These are phyloP conservation scores for Canna indica DNA, from an alignment of 176 grass and related monocot species.

Conservation along the genomic window DNA sequence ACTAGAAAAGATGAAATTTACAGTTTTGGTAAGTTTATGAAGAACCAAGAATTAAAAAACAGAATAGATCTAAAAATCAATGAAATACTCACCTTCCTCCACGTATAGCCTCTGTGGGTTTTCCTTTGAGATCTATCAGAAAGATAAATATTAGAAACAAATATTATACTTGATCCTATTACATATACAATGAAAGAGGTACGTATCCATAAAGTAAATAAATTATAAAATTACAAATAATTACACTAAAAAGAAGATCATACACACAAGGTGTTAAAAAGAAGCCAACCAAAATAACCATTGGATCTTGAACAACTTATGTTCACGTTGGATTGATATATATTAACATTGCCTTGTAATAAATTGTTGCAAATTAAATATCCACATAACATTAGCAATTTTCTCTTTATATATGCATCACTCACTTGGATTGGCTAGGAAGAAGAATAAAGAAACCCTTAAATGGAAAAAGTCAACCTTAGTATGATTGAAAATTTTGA, in stretches of 20 bases:
- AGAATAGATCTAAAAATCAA: slow-evolving; percentile 5
- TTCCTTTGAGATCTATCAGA: slow-evolving; percentile 66
- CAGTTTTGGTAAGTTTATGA: slow-evolving; percentile 26
- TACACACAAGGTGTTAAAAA: too few species aligned
- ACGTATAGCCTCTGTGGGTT: slow-evolving; percentile 84
- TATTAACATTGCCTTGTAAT: too few species aligned
- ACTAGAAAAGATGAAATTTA: slow-evolving; percentile 43
- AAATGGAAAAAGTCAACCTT: too few species aligned
- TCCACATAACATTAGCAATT: too few species aligned
- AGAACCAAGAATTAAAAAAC: neutral
- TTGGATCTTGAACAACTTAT: too few species aligned
- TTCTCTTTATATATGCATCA: too few species aligned
- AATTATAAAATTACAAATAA: neutral
- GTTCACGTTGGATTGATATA: too few species aligned
- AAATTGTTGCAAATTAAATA: too few species aligned
- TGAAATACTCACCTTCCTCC: slow-evolving; percentile 77
- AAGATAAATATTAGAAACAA: slow-evolving; percentile 3
- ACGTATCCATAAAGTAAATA: neutral
- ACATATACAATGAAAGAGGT: neutral
- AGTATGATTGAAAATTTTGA: too few species aligned
- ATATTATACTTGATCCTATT: neutral
- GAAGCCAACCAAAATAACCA: too few species aligned
- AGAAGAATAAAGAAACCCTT: too few species aligned
- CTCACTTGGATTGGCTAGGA: too few species aligned
- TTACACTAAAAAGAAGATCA: neutral